phyloP scores from a whole-genome alignment of 169 alveolate genomes.

The Plasmodium ovale region DNA sequence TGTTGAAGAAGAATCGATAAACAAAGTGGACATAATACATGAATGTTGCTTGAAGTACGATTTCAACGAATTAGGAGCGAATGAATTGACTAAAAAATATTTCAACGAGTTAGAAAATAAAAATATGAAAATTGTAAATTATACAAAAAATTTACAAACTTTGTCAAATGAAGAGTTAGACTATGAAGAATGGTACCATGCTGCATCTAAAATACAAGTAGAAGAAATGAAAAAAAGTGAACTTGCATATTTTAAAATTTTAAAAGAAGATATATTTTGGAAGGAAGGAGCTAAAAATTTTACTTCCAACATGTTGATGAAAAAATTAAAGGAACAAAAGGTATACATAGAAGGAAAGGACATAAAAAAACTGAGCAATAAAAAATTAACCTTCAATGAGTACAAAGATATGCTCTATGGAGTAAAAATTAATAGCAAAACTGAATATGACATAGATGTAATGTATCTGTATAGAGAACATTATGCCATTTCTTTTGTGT shows the following conservation, averaged over 20 bases:
- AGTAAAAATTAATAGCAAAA: constrained; percentile 6
- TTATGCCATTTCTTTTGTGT: constrained; percentile 38
- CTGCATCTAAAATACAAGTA: constrained; percentile 53
- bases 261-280: constrained; percentile 62
- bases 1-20: neutral
- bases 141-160: constrained; percentile 16
- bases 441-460: neutral
- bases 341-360: constrained; percentile 29
- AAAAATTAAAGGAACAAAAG: neutral
- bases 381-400: constrained; percentile 42
- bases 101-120: constrained; percentile 51
- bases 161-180: constrained; percentile 64
- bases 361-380: constrained; percentile 2
- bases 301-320: constrained; percentile 6
- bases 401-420: constrained; percentile 37
- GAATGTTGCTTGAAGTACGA: constrained; percentile 63
- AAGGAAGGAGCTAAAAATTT: constrained; percentile 28
- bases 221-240: constrained; percentile 60
- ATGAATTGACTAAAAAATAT: constrained; percentile 39
- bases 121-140: constrained; percentile 34
- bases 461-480: constrained; percentile 16
- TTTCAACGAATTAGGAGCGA: constrained; percentile 69
- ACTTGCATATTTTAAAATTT: constrained; percentile 23
- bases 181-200: constrained; percentile 64
- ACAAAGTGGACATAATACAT: constrained; percentile 26